These are phyloP conservation scores for Lactifluus hygrophoroides DNA, from an alignment of 768 basidiomycete genomes.

Conservation along the genomic window DNA sequence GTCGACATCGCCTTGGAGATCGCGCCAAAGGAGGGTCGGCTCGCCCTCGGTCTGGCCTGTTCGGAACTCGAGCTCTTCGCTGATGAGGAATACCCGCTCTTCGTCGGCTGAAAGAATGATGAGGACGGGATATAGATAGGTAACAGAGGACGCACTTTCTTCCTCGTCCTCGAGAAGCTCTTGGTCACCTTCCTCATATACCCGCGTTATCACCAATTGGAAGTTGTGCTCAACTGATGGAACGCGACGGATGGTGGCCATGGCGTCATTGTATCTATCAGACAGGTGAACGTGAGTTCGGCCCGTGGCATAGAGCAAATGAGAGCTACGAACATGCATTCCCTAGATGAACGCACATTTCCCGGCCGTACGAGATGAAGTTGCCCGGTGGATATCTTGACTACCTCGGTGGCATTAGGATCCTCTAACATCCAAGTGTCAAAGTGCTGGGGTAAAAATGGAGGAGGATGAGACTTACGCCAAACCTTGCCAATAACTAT, in stretches of 20 bases:
- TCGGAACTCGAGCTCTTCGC: slow-evolving; percentile 83
- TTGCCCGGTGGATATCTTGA: slow-evolving; percentile 87
- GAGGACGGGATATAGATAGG: slow-evolving; percentile 4
- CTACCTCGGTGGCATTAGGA: slow-evolving; percentile 89
- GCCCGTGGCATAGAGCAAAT: neutral
- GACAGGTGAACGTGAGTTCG: neutral
- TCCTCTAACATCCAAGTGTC: slow-evolving; percentile 53
- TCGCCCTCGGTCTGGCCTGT: slow-evolving; percentile 65
- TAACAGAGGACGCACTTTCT: slow-evolving; percentile 46
- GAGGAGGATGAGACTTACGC: slow-evolving; percentile 51
- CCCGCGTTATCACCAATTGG: slow-evolving; percentile 91
- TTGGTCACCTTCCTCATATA: slow-evolving; percentile 96
- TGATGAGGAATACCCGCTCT: slow-evolving; percentile 86
- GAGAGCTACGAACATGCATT: slow-evolving; percentile 79
- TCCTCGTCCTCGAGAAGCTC: slow-evolving; percentile 92
- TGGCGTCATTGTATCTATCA: slow-evolving; percentile 86
- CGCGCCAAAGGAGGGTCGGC: slow-evolving; percentile 84
- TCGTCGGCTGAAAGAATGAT: slow-evolving; percentile 61
- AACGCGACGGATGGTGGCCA: slow-evolving; percentile 85
- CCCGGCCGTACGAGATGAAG: slow-evolving; percentile 88
- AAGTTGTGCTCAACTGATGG: slow-evolving; percentile 70
- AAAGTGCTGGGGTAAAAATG: neutral
- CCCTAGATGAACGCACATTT: slow-evolving; percentile 82
- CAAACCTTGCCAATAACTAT: slow-evolving; percentile 83
- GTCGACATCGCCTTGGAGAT: slow-evolving; percentile 83